Percentiles rank a stretch among this genome's conserved stretches.
Conservation (phyloP, 83 land plant genomes). For the Thuja plicata region DNA sequence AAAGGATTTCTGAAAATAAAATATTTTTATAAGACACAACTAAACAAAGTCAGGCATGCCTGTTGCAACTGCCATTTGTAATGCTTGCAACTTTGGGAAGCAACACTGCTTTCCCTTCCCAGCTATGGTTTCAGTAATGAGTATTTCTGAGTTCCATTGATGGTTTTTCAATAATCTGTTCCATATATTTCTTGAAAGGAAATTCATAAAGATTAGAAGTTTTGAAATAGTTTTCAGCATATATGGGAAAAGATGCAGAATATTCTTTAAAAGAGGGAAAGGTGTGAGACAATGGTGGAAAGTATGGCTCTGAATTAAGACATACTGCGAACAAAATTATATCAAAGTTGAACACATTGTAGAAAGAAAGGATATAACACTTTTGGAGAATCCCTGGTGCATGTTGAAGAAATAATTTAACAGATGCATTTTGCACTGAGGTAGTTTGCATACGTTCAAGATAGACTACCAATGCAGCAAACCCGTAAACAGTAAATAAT, state of each 20-base stretch:
- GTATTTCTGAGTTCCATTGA: neutral
- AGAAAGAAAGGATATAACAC: too few relatives aligned
- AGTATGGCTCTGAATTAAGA: neutral
- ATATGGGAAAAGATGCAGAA: neutral
- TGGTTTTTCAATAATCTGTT: neutral
- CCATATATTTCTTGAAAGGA: neutral
- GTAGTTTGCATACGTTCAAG: neutral
- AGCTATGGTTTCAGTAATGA: neutral
- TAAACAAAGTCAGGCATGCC: neutral
- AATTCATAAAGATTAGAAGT: neutral
- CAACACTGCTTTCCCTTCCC: neutral
- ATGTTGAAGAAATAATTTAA: too few relatives aligned
- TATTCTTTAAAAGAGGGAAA: neutral
- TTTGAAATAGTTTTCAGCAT: neutral
- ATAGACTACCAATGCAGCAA: neutral
- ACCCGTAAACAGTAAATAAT: neutral
- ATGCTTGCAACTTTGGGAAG: neutral
- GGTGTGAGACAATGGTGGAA: neutral
- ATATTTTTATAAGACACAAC: too few relatives aligned
- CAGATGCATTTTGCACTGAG: too few relatives aligned
- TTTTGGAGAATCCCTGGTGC: neutral
- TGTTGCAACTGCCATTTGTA: neutral
- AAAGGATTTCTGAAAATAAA: too few relatives aligned
- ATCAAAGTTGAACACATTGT: neutral
- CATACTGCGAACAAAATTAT: neutral